Evolutionary conservation across 2,329 filamentous ascomycete genomes (phyloP).

Genomic region (Plectosphaerella cucumerina): DNA sequence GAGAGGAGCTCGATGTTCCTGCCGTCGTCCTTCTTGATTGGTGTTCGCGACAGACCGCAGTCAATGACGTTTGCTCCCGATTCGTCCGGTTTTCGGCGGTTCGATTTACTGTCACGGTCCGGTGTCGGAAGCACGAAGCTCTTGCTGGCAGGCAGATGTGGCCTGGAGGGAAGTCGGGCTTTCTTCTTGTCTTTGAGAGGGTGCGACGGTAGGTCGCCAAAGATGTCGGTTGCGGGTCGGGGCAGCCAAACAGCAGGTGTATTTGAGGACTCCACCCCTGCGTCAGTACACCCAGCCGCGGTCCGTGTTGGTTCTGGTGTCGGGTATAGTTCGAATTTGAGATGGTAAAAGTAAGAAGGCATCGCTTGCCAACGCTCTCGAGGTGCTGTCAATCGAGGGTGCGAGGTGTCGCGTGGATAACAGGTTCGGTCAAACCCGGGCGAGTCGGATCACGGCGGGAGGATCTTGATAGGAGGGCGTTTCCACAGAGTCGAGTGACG

Average conservation of each 20-base stretch:
- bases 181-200: constrained; percentile 18
- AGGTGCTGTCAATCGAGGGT: not conserved
- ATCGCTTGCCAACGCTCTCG: constrained; percentile 17
- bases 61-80: constrained; percentile 37
- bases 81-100: not conserved
- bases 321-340: constrained; percentile 63
- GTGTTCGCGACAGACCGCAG: constrained; percentile 39
- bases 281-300: not conserved
- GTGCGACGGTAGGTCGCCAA: constrained; percentile 51
- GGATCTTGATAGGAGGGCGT: not conserved
- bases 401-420: not conserved
- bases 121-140: constrained; percentile 6
- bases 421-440: not conserved
- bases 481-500: not conserved
- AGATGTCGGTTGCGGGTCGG: constrained; percentile 42
- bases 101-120: not conserved
- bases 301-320: constrained; percentile 30
- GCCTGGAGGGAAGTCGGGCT: not conserved
- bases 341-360: constrained; percentile 61
- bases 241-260: constrained; percentile 44
- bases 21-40: constrained; percentile 19
- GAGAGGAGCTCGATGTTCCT: constrained; percentile 32
- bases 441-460: not conserved
- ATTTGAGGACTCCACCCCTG: not conserved
- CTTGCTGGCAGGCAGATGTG: constrained; percentile 9